Conservation (phyloP, 805 yeast species). For the Suhomyces emberorum region DNA sequence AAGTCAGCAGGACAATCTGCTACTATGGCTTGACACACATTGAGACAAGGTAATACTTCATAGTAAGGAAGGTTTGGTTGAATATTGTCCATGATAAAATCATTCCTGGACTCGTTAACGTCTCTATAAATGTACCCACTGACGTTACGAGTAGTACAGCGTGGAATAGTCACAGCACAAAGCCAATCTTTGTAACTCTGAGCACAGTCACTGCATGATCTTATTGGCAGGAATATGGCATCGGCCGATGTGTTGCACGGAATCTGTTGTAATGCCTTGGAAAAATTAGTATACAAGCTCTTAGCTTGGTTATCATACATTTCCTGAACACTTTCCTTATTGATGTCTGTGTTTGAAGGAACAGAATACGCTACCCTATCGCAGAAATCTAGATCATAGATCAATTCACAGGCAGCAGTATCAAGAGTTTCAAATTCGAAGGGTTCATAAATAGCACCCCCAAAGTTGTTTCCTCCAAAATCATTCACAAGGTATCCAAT, state of each 20-base stretch:
- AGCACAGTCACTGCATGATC: conserved; percentile 71
- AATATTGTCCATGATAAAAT: conserved; percentile 47
- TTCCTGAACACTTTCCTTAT: conserved; percentile 15
- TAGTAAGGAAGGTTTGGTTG: conserved; percentile 61
- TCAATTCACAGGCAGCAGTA: conserved; percentile 61
- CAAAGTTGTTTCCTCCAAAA: conserved; percentile 37
- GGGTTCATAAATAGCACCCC: conserved; percentile 62
- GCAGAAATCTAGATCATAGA: conserved; percentile 77
- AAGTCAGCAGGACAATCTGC: conserved; percentile 80
- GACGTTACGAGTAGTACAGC: conserved; percentile 60
- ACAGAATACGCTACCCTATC: conserved; percentile 81
- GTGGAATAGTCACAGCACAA: conserved; percentile 82
- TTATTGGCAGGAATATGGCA: conserved; percentile 68
- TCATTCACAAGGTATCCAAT: conserved; percentile 60
- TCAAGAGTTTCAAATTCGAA: conserved; percentile 56
- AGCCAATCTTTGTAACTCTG: conserved; percentile 79
- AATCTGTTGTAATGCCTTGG: conserved; percentile 69
- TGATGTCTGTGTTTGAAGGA: conserved; percentile 43
- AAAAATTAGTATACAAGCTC: conserved; percentile 58
- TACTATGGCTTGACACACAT: conserved; percentile 73
- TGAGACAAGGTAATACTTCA: conserved; percentile 84
- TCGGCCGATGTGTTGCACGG: conserved; percentile 70
- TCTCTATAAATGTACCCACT: conserved; percentile 46
- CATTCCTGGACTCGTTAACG: conserved; percentile 55
- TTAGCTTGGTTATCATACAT: conserved; percentile 66